phyloP scores from a whole-genome alignment of 1,284 basidiomycete species.

The Anthracocystis walkeri region DNA sequence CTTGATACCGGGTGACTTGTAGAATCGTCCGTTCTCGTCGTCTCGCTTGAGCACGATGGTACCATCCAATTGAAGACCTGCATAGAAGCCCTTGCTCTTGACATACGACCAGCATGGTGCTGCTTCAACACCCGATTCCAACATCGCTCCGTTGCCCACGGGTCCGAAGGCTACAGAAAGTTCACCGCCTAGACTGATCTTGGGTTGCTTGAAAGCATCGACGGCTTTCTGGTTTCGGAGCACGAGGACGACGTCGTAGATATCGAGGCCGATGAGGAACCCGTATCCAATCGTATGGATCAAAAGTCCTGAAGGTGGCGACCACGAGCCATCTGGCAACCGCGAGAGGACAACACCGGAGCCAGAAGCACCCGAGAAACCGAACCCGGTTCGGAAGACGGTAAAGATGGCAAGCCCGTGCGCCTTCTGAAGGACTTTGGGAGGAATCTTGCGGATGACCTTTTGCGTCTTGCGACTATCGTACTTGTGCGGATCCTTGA shows the following conservation, averaged over 20 bases:
- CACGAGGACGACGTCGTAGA: constrained; percentile 70
- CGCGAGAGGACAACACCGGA: constrained; percentile 67
- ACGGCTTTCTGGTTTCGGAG: constrained; percentile 65
- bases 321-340: constrained; percentile 67
- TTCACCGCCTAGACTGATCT: constrained; percentile 67
- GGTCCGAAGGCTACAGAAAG: constrained; percentile 66
- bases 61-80: constrained; percentile 67
- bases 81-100: constrained; percentile 69
- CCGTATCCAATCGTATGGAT: constrained; percentile 67
- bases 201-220: constrained; percentile 62
- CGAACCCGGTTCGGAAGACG: constrained; percentile 64
- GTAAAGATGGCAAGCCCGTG: constrained; percentile 68
- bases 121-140: constrained; percentile 64
- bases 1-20: constrained; percentile 51
- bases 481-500: constrained; percentile 57
- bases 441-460: constrained; percentile 67
- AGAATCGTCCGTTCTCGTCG: constrained; percentile 64
- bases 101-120: constrained; percentile 67
- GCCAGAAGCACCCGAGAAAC: constrained; percentile 58
- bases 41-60: constrained; percentile 62
- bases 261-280: constrained; percentile 67
- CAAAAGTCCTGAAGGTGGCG: constrained; percentile 64
- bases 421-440: constrained; percentile 52
- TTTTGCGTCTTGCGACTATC: constrained; percentile 65
- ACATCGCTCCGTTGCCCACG: constrained; percentile 67